phyloP scores from a whole-genome alignment of 768 basidiomycete genomes.

The Gyrodon lividus region DNA sequence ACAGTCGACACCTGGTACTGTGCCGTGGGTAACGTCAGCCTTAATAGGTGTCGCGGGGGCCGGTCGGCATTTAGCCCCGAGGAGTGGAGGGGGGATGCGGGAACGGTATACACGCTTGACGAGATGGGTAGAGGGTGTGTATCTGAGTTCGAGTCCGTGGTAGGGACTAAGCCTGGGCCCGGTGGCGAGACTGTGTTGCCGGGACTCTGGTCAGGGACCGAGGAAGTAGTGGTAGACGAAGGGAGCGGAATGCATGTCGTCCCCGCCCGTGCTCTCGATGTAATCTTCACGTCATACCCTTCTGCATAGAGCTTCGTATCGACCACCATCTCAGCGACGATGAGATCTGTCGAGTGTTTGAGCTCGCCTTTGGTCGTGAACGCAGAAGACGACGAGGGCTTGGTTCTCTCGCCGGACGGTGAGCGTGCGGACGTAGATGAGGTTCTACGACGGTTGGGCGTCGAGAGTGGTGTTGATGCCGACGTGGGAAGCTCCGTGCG shows the following conservation, averaged over 20 bases:
- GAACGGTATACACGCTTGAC: slow-evolving; percentile 69
- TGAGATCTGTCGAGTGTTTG: slow-evolving; percentile 60
- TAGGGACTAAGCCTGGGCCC: background rate
- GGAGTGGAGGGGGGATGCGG: slow-evolving; percentile 79
- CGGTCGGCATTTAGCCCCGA: slow-evolving; percentile 55
- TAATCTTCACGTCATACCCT: slow-evolving; percentile 61
- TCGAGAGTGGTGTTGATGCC: slow-evolving; percentile 16
- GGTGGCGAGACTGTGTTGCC: background rate
- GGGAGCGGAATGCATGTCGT: slow-evolving; percentile 38
- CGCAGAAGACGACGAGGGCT: slow-evolving; percentile 45
- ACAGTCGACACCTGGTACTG: slow-evolving; percentile 76
- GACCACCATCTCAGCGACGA: slow-evolving; percentile 76
- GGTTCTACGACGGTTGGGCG: slow-evolving; percentile 13
- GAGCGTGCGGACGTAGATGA: slow-evolving; percentile 32
- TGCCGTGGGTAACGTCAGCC: slow-evolving; percentile 79
- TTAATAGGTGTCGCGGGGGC: slow-evolving; percentile 69
- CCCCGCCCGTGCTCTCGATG: slow-evolving; percentile 42
- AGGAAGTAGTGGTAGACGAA: slow-evolving; percentile 13
- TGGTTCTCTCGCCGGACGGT: slow-evolving; percentile 34
- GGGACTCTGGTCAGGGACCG: slow-evolving; percentile 12
- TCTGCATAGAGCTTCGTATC: slow-evolving; percentile 79
- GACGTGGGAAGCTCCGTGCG: slow-evolving; percentile 21
- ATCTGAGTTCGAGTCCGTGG: background rate
- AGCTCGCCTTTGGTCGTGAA: slow-evolving; percentile 65
- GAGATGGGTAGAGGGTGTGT: slow-evolving; percentile 47